Conservation (phyloP, 1,139 yeast genomes). For the Taiozyma sp. region DNA sequence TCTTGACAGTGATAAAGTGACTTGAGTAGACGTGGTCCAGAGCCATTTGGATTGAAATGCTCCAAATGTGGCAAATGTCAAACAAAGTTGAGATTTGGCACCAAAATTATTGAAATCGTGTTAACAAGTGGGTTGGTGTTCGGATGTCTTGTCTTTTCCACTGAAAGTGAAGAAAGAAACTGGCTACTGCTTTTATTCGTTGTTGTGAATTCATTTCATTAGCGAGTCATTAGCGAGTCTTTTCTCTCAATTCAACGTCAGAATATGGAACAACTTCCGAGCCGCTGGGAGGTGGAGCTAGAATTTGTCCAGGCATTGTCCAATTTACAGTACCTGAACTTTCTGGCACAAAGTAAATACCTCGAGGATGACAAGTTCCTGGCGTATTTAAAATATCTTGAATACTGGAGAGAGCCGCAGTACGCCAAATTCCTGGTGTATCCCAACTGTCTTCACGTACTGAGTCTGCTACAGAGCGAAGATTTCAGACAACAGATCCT, state of each 20-base stretch:
- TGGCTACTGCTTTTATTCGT: too few species aligned
- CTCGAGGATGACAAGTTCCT: slow-evolving; percentile 52
- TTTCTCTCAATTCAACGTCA: neutral
- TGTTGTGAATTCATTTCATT: neutral
- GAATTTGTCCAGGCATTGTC: slow-evolving; percentile 71
- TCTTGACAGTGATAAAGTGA: slow-evolving; percentile 2
- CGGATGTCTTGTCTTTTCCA: neutral
- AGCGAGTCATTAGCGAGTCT: too few species aligned
- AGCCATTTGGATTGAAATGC: neutral
- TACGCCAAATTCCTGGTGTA: slow-evolving; percentile 64
- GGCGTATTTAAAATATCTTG: slow-evolving; percentile 57
- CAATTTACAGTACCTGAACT: slow-evolving; percentile 65
- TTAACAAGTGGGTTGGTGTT: neutral
- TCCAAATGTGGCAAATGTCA: neutral
- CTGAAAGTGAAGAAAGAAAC: too few species aligned
- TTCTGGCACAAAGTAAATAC: slow-evolving; percentile 57
- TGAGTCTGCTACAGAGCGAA: slow-evolving; percentile 51
- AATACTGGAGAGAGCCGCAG: slow-evolving; percentile 66
- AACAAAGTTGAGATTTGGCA: neutral
- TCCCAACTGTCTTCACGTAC: slow-evolving; percentile 65
- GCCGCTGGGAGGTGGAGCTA: slow-evolving; percentile 34
- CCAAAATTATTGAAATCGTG: neutral
- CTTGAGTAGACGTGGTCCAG: slow-evolving; percentile 2
- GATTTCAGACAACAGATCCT: slow-evolving; percentile 51
- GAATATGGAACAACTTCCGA: slow-evolving; percentile 36